These are phyloP conservation scores for Rostrohypoxylon terebratum DNA, from an alignment of 495 filamentous ascomycete species.

Conservation along the genomic window DNA sequence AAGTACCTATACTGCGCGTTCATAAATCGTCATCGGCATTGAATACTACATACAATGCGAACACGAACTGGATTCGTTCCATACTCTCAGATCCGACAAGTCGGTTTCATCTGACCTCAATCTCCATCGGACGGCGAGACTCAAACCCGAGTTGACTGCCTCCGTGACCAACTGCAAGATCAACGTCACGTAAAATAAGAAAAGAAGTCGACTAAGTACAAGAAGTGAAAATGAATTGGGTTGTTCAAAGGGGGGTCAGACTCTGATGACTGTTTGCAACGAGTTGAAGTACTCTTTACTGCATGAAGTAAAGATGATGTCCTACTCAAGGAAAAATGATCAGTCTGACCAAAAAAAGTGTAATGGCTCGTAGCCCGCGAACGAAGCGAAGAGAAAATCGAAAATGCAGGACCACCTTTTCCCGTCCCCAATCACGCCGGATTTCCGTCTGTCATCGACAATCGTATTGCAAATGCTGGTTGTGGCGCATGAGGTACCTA, in stretches of 20 bases:
- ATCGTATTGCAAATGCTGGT: slow-evolving; percentile 35
- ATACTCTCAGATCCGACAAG: slow-evolving; percentile 8
- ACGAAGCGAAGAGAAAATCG: slow-evolving; percentile 45
- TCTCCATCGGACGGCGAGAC: neutral
- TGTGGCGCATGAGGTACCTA: slow-evolving; percentile 25
- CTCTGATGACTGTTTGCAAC: slow-evolving; percentile 14
- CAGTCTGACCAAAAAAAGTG: slow-evolving; percentile 31
- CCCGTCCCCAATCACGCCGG: slow-evolving; percentile 30
- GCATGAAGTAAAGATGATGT: slow-evolving; percentile 2
- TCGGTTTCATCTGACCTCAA: slow-evolving; percentile 1
- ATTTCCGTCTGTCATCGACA: slow-evolving; percentile 40
- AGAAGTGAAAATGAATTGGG: slow-evolving; percentile 36
- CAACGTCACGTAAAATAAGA: slow-evolving; percentile 21
- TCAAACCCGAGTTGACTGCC: neutral
- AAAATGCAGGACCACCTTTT: slow-evolving; percentile 36
- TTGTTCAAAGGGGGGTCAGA: slow-evolving; percentile 37
- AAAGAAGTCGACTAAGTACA: slow-evolving; percentile 31
- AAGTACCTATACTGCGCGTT: slow-evolving; percentile 13
- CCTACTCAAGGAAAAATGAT: slow-evolving; percentile 21
- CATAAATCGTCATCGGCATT: slow-evolving; percentile 39
- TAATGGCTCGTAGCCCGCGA: slow-evolving; percentile 33
- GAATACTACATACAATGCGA: slow-evolving; percentile 34
- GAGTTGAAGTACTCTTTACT: neutral
- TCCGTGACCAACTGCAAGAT: slow-evolving; percentile 10
- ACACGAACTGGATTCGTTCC: slow-evolving; percentile 17